phyloP scores from a whole-genome alignment of 306 rosid genomes.

The barrel medic (Medicago truncatula) region DNA sequence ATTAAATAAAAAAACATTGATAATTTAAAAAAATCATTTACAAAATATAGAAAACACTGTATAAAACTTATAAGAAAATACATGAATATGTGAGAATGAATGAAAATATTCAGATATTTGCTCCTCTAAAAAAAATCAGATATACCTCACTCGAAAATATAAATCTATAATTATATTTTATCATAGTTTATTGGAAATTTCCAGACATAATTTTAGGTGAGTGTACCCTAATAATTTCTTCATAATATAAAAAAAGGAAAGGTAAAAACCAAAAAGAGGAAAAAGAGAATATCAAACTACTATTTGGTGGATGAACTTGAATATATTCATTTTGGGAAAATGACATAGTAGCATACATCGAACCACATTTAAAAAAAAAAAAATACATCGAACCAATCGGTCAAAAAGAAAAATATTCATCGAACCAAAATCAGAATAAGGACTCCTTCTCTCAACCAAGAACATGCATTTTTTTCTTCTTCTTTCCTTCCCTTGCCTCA shows the following conservation, averaged over 20 bases:
- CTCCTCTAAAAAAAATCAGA: too few relatives aligned
- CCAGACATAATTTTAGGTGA: neutral
- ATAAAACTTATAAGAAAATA: too few relatives aligned
- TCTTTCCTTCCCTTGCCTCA: too few relatives aligned
- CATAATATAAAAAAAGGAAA: neutral
- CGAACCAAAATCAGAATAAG: neutral
- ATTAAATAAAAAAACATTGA: too few relatives aligned
- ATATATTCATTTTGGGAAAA: constrained; percentile 14
- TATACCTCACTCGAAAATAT: too few relatives aligned
- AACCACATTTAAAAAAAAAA: too few relatives aligned
- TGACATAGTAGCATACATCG: neutral
- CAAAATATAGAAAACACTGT: too few relatives aligned
- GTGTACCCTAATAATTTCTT: neutral
- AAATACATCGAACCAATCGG: too few relatives aligned
- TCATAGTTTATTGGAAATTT: neutral
- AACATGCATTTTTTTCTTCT: neutral
- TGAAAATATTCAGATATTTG: too few relatives aligned
- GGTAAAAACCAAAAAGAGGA: neutral
- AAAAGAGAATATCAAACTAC: neutral
- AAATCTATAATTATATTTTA: too few relatives aligned
- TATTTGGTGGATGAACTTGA: neutral
- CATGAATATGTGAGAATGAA: neutral
- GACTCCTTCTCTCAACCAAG: constrained; percentile 4
- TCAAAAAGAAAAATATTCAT: too few relatives aligned
- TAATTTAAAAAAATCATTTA: too few relatives aligned